Base-by-base conservation (phyloP, 176 grass and related monocot genomes). In the Juncus inflexus region DNA sequence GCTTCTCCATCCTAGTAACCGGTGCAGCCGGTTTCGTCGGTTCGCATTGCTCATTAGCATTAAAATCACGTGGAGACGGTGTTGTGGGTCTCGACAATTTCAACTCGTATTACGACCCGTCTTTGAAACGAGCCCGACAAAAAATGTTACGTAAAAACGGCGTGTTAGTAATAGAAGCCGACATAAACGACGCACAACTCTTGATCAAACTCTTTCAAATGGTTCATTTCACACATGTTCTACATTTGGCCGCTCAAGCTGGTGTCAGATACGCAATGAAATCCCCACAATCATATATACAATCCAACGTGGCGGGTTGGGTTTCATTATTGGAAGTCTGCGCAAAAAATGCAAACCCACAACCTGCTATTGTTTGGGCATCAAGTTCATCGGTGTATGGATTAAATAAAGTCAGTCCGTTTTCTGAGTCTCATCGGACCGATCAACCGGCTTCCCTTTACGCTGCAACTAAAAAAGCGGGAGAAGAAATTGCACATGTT, bases 391-490 rank as follows among this genome's bases (percentile, higher is more conserved):
- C 92, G 2, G 92, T 96, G 37, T 96, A 96, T 81, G 92, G 92
- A 0, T 80, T 96, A 67, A 96, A 96, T 64, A 83, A 76, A 15
- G 71, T 72, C 37, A 74, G 74, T 41, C 92, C 92, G 12, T 96
- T 96, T 73, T 96, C 92, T 61, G 92, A 96, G 79, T 73, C 73
- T 1, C 92, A 96, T 77, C 92, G 87, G 61, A 97, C 92, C 59
- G 92, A 97, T 79, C 77, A 61, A 0, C 92, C 92, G 7, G 92
- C 92, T 5, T 97, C 92, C 39, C 87, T 97, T 10, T 97, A 91
- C 80, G 92, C 92, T 6, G 92, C 92, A 1, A 97, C 92, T 6
- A 97, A 97, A 82, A 97, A 97, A 64, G 92, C 92, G 40, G 92
- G 92, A 28, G 92, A 97, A 79, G 92, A 85, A 66, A 91, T 97